Evolutionary conservation across 352 stramenopile species (phyloP).

Genomic region (Pythium dissimile): DNA sequence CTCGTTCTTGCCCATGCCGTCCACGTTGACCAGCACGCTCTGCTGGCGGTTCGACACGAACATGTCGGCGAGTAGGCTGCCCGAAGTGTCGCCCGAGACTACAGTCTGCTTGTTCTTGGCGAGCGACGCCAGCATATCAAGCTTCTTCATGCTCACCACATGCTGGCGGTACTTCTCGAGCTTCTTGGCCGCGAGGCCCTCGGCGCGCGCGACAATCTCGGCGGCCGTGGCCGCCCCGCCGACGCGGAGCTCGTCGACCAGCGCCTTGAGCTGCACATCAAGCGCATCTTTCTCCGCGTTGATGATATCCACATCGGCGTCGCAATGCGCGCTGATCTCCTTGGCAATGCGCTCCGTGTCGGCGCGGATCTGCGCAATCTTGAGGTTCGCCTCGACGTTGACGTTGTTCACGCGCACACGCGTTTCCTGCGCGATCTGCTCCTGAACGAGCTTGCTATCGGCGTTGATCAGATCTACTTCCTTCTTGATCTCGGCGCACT

Average conservation of each 20-base stretch:
- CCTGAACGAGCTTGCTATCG: constrained; percentile 45
- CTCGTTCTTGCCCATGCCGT: constrained; percentile 18
- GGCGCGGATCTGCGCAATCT: constrained; percentile 25
- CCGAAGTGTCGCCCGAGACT: constrained; percentile 24
- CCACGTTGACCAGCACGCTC: constrained; percentile 29
- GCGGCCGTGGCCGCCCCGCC: constrained; percentile 24
- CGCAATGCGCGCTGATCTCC: constrained; percentile 30
- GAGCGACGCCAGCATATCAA: constrained; percentile 25
- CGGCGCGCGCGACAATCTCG: constrained; percentile 28
- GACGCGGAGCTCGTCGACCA: constrained; percentile 23
- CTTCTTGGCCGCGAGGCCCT: constrained; percentile 28
- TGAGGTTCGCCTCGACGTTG: constrained; percentile 25
- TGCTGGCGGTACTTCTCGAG: constrained; percentile 26
- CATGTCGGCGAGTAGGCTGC: constrained; percentile 27
- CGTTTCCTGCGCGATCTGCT: constrained; percentile 54
- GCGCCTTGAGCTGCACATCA: constrained; percentile 21
- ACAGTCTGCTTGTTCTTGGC: constrained; percentile 25
- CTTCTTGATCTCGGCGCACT: constrained; percentile 56
- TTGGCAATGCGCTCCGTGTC: constrained; percentile 29
- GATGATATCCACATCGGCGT: constrained; percentile 29
- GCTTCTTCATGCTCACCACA: constrained; percentile 27
- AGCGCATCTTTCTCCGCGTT: constrained; percentile 25
- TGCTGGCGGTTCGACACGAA: constrained; percentile 32
- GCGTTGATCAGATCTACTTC: constrained; percentile 50
- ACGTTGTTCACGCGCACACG: constrained; percentile 24